Conservation (phyloP, 75 land plant genomes). For the Pinus albicaulis region DNA sequence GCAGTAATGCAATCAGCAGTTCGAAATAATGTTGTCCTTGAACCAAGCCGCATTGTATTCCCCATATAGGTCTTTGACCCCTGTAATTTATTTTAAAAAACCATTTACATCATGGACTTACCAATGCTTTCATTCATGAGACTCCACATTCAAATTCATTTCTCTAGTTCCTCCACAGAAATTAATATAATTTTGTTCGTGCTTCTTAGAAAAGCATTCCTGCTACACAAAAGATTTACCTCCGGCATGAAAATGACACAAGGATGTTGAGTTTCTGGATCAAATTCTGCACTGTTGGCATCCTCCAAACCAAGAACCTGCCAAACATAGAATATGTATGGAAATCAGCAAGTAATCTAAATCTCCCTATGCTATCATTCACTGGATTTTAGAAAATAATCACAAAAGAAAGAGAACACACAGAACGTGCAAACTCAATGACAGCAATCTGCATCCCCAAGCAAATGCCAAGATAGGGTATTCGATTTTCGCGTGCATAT, state of each 20-base stretch:
- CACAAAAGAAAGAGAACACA: slow-evolving; percentile 20
- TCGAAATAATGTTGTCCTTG: slow-evolving; percentile 74
- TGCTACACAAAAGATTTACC: slow-evolving; percentile 31
- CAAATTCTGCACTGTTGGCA: slow-evolving; percentile 91
- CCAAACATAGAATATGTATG: background rate
- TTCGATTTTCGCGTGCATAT: slow-evolving; percentile 83
- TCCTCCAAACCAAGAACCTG: slow-evolving; percentile 77
- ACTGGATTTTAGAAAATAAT: background rate
- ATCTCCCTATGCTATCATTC: background rate
- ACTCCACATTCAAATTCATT: background rate
- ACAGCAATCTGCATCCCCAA: slow-evolving; percentile 98
- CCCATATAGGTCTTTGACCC: slow-evolving; percentile 97
- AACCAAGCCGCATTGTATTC: slow-evolving; percentile 91
- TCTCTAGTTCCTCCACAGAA: background rate
- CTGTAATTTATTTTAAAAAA: slow-evolving; percentile 24
- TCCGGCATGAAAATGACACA: slow-evolving; percentile 98
- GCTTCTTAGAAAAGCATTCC: background rate
- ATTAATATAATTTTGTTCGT: background rate
- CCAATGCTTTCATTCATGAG: background rate
- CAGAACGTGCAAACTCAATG: slow-evolving; percentile 83
- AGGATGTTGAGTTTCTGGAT: slow-evolving; percentile 59
- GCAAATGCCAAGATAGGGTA: slow-evolving; percentile 95
- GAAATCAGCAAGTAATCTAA: background rate
- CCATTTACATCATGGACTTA: background rate
- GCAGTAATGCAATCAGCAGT: slow-evolving; percentile 72